These are phyloP conservation scores for Cornus controversa DNA, from an alignment of 148 eudicot species.

Conservation along the genomic window DNA sequence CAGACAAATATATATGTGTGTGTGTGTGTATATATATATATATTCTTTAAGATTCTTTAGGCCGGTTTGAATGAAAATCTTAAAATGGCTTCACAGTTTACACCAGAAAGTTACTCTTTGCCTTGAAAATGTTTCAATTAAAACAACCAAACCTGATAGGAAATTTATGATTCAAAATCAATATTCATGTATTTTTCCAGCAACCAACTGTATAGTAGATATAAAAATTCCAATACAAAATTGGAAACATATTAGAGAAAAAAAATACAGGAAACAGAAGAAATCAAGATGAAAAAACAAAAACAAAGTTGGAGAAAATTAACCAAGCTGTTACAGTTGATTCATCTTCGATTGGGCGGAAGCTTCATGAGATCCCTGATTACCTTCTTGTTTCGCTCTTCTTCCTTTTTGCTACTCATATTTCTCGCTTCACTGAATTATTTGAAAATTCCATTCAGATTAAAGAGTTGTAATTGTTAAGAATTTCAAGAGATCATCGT, in stretches of 20 bases:
- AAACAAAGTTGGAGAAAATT: conserved; percentile 2
- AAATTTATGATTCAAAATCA: background rate
- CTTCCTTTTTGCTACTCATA: conserved; percentile 62
- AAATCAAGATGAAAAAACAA: background rate
- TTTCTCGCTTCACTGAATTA: too few species aligned
- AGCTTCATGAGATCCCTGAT: conserved; percentile 92
- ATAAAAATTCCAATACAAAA: background rate
- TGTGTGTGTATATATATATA: too few species aligned
- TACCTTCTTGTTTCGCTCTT: conserved; percentile 84
- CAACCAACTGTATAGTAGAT: background rate
- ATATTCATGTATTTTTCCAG: background rate
- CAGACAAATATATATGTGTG: too few species aligned
- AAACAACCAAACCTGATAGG: background rate
- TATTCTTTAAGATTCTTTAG: too few species aligned
- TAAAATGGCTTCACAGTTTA: background rate
- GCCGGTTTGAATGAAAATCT: too few species aligned
- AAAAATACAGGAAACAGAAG: too few species aligned
- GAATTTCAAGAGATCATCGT: too few species aligned
- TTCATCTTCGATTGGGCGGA: conserved; percentile 90
- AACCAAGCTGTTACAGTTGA: conserved; percentile 89
- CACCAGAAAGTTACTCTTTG: background rate
- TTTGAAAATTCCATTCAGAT: too few species aligned
- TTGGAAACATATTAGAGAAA: background rate
- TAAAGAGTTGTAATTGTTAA: too few species aligned
- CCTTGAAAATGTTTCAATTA: background rate